phyloP scores from a whole-genome alignment of 495 filamentous ascomycete species.

The Lepraria neglecta region DNA sequence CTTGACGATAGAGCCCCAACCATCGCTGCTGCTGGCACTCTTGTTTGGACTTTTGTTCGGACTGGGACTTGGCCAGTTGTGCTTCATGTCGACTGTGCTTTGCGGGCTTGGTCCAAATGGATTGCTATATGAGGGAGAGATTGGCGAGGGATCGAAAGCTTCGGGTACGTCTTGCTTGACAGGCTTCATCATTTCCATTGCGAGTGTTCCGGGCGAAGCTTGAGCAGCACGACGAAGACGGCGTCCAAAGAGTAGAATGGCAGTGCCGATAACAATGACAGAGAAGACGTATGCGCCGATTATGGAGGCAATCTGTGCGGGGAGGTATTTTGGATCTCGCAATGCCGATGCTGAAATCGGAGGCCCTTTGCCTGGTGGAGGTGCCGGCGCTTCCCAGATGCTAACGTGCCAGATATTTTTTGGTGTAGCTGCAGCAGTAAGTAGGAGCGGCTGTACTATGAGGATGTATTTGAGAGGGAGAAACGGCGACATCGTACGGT shows the following conservation, averaged over 20 bases:
- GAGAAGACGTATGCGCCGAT: slow-evolving; percentile 72
- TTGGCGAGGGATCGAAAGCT: slow-evolving; percentile 32
- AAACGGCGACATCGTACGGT: slow-evolving; percentile 19
- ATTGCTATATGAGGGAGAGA: slow-evolving; percentile 27
- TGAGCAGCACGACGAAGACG: slow-evolving; percentile 51
- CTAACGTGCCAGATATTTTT: slow-evolving; percentile 33
- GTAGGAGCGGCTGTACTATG: slow-evolving; percentile 14
- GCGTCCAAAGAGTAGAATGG: slow-evolving; percentile 60
- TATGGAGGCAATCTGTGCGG: slow-evolving; percentile 70
- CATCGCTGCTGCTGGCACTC: slow-evolving; percentile 32
- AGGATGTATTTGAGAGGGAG: slow-evolving; percentile 12
- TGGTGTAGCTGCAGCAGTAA: slow-evolving; percentile 20
- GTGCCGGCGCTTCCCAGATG: slow-evolving; percentile 52
- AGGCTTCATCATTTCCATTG: slow-evolving; percentile 59
- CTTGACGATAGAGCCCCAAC: slow-evolving; percentile 41
- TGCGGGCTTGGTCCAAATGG: slow-evolving; percentile 45
- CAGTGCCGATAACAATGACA: slow-evolving; percentile 57
- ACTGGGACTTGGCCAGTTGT: slow-evolving; percentile 39
- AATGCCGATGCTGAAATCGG: slow-evolving; percentile 48
- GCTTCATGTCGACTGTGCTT: slow-evolving; percentile 31
- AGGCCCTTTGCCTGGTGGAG: slow-evolving; percentile 52
- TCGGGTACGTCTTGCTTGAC: slow-evolving; percentile 23
- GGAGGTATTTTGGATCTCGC: slow-evolving; percentile 56
- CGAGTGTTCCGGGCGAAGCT: slow-evolving; percentile 45
- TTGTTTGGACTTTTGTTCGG: slow-evolving; percentile 22